Conservation (phyloP, 768 basidiomycete species). For the Baorangia bicolor region DNA sequence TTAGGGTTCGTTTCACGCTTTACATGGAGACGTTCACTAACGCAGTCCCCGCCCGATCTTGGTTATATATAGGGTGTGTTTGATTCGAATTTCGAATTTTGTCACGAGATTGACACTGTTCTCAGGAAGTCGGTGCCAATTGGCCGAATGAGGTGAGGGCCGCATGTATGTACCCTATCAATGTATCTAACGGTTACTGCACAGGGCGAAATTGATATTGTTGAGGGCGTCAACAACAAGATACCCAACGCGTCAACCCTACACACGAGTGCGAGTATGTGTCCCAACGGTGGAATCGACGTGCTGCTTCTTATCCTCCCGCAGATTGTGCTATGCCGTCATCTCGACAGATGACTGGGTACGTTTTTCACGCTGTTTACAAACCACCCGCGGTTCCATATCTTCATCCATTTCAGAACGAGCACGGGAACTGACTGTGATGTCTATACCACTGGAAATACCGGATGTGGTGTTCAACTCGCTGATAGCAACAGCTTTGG, state of each 20-base stretch:
- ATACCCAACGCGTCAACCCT: slow-evolving; percentile 32
- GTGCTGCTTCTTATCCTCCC: background rate
- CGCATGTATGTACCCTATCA: background rate
- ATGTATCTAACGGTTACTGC: background rate
- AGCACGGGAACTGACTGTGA: slow-evolving; percentile 25
- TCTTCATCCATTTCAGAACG: slow-evolving; percentile 8
- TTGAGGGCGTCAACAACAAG: slow-evolving; percentile 35
- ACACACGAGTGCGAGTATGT: slow-evolving; percentile 27
- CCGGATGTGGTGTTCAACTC: slow-evolving; percentile 34
- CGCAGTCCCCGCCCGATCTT: background rate
- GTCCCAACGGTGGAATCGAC: no score
- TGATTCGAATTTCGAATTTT: background rate
- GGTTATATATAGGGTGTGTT: slow-evolving; percentile 24
- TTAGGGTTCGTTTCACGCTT: slow-evolving; percentile 25
- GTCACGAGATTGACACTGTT: background rate
- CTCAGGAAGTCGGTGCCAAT: slow-evolving; percentile 26
- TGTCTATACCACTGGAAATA: slow-evolving; percentile 22
- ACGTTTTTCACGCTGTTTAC: background rate
- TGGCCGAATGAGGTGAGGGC: slow-evolving; percentile 26
- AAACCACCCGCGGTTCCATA: background rate
- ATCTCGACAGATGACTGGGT: slow-evolving; percentile 34
- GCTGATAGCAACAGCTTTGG: slow-evolving; percentile 34
- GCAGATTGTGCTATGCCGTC: slow-evolving; percentile 33
- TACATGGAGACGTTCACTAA: background rate
- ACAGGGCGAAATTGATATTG: slow-evolving; percentile 34